Conservation (phyloP, 176 grass and related monocot genomes). For the Eragrostis curvula region DNA sequence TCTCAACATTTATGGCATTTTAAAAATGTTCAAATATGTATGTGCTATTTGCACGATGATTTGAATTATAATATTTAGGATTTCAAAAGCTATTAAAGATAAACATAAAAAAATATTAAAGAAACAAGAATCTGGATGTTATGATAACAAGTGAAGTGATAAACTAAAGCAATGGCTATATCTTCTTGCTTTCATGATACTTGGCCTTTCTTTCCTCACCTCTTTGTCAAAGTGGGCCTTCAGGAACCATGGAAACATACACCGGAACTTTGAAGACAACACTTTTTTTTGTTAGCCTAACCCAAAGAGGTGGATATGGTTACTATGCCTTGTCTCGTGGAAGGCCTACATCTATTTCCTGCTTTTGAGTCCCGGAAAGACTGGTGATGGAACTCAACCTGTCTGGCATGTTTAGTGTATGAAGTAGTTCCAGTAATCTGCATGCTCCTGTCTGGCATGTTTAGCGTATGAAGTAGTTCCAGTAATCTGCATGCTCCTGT, state of each 20-base stretch:
- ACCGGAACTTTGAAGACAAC: constrained; percentile 1
- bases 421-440: no score
- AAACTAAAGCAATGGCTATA: constrained; percentile 18
- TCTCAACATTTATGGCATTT: not conserved
- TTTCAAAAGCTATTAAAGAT: not conserved
- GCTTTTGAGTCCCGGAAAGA: not conserved
- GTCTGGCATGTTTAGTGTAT: no score
- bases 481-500: no score
- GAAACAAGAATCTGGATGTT: not conserved
- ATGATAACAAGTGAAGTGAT: constrained; percentile 17
- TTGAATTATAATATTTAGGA: not conserved
- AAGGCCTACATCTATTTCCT: not conserved
- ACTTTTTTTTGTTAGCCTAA: not conserved
- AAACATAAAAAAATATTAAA: not conserved
- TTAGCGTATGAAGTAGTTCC: no score
- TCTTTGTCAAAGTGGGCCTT: not conserved
- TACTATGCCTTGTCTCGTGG: not conserved
- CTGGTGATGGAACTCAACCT: not conserved
- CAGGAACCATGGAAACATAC: constrained; percentile 7
- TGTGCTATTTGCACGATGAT: not conserved
- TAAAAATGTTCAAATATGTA: not conserved
- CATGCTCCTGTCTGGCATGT: no score
- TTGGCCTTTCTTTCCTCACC: not conserved
- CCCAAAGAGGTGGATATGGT: not conserved
- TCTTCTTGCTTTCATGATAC: constrained; percentile 29